Evolutionary conservation across 192 early-diverging fungal species (phyloP), one percentile per base, ranked within the genome.

Genomic region (Umbelopsis sp.): DNA sequence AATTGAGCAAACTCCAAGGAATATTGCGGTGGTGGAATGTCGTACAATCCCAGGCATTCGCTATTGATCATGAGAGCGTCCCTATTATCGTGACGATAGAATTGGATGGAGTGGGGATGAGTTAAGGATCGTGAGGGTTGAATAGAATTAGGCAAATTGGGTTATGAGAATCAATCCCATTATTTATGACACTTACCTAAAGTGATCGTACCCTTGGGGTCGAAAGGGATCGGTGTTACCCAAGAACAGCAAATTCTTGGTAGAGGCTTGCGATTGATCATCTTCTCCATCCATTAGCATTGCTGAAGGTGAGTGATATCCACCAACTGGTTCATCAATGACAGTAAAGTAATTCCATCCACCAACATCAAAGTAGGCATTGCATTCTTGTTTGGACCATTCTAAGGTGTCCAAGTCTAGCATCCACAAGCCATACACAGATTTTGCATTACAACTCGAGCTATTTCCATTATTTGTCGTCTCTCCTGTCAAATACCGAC

Each of bases 341-440:
- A 87, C 70, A 14, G 83, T 85, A 70, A 85, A 86, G 68, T 88
- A 89, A 50, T 89, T 84, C 88, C 88, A 89, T 16, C 80, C 80
- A 20, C 77, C 78, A 16, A 75, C 73, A 50, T 85, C 83, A 56
- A 88, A 79, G 45, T 76, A 79, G 10, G 65, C 71, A 45, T 81
- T 82, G 25, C 82, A 81, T 50, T 84, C 86, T 45, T 84, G 74
- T 43, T 79, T 83, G 49, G 82, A 71, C 88, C 88, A 90, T 67
- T 83, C 77, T 21, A 88, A 69, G 20, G 82, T 82, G 53, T 86
- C 84, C 29, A 90, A 66, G 54, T 87, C 88, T 68, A 90, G 69
- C 54, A 82, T 81, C 88, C 88, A 90, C 12, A 90, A 66, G 26
- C 82, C 81, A 59, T 84, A 83, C 3, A 77, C 75, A 2, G 73